phyloP scores from a whole-genome alignment of 441 rosid genomes.

The Populus hybrid region DNA sequence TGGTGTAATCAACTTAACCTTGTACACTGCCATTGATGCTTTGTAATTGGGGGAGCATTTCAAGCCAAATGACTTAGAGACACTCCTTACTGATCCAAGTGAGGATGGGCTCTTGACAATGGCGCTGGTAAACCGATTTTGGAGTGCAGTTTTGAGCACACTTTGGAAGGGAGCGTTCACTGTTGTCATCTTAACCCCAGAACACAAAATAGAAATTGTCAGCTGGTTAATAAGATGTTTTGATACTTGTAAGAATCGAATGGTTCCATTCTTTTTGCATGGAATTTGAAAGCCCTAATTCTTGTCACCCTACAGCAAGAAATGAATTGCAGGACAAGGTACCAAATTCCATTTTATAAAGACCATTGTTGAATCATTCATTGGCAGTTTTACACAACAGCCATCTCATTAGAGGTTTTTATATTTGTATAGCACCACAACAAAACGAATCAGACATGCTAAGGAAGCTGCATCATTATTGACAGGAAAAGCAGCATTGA shows the following conservation, averaged over 20 bases:
- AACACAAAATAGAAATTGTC: constrained; percentile 8
- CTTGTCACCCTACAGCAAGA: neutral
- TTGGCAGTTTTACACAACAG: neutral
- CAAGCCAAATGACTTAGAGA: constrained; percentile 60
- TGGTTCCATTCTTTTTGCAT: neutral
- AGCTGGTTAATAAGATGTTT: neutral
- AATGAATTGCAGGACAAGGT: neutral
- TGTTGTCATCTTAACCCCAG: constrained; percentile 50
- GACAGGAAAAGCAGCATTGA: neutral
- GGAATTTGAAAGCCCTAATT: neutral
- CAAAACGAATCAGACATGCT: neutral
- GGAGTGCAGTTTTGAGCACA: constrained; percentile 39
- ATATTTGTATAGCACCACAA: neutral
- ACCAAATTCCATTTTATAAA: neutral
- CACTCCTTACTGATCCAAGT: constrained; percentile 45
- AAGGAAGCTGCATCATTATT: neutral
- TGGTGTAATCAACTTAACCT: constrained; percentile 74
- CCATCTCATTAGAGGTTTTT: neutral
- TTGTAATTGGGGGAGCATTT: constrained; percentile 50
- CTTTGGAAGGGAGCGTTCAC: constrained; percentile 33
- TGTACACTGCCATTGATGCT: constrained; percentile 65
- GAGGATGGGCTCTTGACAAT: constrained; percentile 32
- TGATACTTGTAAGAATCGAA: neutral
- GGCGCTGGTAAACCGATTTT: constrained; percentile 30
- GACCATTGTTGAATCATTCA: neutral